Base-by-base conservation (phyloP, 371 early-diverging fungal genomes). In the Capniomyces stellatus region DNA sequence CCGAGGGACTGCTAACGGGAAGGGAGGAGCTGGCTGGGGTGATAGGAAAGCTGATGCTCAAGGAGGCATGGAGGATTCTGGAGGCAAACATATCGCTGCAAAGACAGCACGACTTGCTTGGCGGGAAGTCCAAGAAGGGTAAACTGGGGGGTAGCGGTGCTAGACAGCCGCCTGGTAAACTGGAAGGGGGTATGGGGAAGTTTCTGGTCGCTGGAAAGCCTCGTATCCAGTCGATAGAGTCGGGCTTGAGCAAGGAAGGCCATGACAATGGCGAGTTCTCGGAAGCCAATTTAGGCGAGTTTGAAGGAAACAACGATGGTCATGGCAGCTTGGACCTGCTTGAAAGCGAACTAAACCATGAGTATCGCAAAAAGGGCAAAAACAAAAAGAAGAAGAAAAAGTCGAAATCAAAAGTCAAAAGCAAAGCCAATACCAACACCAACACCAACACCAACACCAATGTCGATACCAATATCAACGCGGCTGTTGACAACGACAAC, bases 61-160 rank as follows among this genome's bases (percentile, higher is more conserved):
- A 77, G 39, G 84, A 84, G 56, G 82, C 81, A 1, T 75, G 77
- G 62, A 67, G 83, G 15, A 75, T 80, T 2, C 74, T 79, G 43
- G 83, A 79, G 23, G 77, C 79, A 43, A 74, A 71, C 54, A 70
- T 80, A 8, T 81, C 84, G 2, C 63, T 82, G 55, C 73, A 79
- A 58, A 75, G 80, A 42, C 81, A 83, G 46, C 75, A 76, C 41
- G 70, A 67, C 25, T 65, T 84, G 28, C 65, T 84, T 21, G 75
- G 78, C 18, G 28, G 49, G 6, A 4, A n/a, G 28, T 27, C 25
- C n/a, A 27, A 27, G 30, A 24, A 24, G 18, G 49, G 49, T 49
- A 49, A 49, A n/a, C n/a, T n/a, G 3, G 28, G 49, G 4, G 49
- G 49, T 8, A 25, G 13, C 28, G 4, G 28, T n/a, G 28, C 6